Evolutionary conservation across 192 early-diverging fungal species (phyloP).

Genomic region (Backusella australiensis): DNA sequence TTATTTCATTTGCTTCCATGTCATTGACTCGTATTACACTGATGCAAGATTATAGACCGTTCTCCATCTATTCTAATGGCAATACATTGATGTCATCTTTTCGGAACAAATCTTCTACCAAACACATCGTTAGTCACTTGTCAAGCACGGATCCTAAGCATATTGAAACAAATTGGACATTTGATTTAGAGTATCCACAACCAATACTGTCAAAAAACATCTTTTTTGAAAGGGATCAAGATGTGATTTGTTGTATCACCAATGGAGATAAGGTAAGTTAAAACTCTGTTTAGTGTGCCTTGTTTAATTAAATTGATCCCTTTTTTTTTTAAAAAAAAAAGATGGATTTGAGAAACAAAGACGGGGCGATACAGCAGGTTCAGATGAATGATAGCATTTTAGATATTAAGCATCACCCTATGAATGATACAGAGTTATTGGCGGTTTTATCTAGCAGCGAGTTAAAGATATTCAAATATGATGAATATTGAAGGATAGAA

Average conservation of each 20-base stretch:
- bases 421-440: not conserved
- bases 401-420: not conserved
- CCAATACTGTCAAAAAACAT: not conserved
- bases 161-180: not conserved
- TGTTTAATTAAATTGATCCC: not conserved
- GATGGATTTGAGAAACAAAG: not conserved
- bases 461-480: not conserved
- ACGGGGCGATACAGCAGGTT: not conserved
- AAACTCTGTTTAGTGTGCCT: not conserved
- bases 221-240: not conserved
- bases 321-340: not conserved
- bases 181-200: not conserved
- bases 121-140: not conserved
- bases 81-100: not conserved
- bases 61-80: not conserved
- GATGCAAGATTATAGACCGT: not conserved
- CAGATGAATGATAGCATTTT: not conserved
- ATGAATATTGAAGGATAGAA: not conserved
- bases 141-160: not conserved
- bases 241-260: not conserved
- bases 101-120: constrained; percentile 2
- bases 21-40: too few species aligned
- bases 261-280: not conserved
- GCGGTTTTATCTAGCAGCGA: not conserved
- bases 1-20: too few species aligned